A percentile compares a stretch with the other conserved stretches of the same genome.
These are phyloP conservation scores for Trichoderma sp. DNA, from an alignment of 2,329 filamentous ascomycete genomes.

Conservation along the genomic window DNA sequence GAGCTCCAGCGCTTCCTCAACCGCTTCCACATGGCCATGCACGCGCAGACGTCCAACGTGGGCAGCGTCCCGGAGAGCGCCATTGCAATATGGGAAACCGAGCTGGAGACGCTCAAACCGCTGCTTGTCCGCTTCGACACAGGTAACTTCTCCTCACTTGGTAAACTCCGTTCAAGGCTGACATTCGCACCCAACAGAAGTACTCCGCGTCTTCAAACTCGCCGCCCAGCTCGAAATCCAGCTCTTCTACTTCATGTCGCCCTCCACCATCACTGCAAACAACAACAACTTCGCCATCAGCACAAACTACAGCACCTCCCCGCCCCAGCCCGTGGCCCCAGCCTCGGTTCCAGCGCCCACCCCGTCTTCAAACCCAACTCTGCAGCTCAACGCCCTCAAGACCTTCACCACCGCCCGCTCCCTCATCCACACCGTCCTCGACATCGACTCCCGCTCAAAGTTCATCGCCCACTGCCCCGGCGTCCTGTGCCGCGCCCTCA, in stretches of 20 bases:
- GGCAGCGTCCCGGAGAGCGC: conserved; percentile 50
- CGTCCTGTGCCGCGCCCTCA: conserved; percentile 50
- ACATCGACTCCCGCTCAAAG: conserved; percentile 44
- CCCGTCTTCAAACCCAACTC: conserved; percentile 20
- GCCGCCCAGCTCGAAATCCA: conserved; percentile 56
- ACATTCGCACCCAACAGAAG: conserved; percentile 38
- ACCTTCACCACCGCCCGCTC: conserved; percentile 51
- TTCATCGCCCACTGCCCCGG: conserved; percentile 53
- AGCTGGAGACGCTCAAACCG: conserved; percentile 52
- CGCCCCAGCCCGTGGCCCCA: not conserved
- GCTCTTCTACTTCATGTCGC: conserved; percentile 53
- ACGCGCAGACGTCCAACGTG: conserved; percentile 49
- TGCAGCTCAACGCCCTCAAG: conserved; percentile 49
- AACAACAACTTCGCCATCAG: not conserved
- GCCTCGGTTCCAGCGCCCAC: not conserved
- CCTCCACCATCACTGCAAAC: conserved; percentile 6
- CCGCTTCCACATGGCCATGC: conserved; percentile 50
- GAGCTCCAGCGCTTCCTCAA: conserved; percentile 56
- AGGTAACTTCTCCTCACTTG: conserved; percentile 37
- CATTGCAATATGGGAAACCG: conserved; percentile 53
- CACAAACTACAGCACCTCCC: not conserved
- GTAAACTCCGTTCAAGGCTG: not conserved
- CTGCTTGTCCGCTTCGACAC: conserved; percentile 50
- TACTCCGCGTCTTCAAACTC: conserved; percentile 52
- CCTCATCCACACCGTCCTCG: conserved; percentile 46